Base-by-base conservation (phyloP, 225 moss, liverwort and hornwort genomes). In the Antitrichia curtipendula region DNA sequence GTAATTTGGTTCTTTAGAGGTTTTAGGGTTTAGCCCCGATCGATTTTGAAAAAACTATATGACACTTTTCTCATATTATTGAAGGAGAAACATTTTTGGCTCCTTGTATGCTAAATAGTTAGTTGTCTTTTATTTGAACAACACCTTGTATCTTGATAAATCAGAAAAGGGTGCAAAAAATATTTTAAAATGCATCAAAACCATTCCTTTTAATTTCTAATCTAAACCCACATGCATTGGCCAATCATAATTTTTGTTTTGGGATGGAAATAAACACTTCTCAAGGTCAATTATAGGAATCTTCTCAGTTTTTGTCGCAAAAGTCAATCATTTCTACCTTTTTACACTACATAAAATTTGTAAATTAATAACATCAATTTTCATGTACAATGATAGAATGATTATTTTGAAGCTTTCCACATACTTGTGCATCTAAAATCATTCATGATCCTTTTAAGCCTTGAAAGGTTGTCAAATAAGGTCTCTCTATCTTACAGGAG, bases 401-500 rank as follows among this genome's bases (percentile, higher is more conserved):
- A 36, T 32, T 17, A 0, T 5, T 18, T 34, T 64, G 9, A 34
- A 63, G 5, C 34, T 34, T 64, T 64, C 9, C 7, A 18, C 5
- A 3, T 18, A 64, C 2, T 64, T 34, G 18, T 64, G 31, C 18
- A 34, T 18, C 17, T 18, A 9, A 64, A 64, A 34, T 34, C 34
- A 34, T 34, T 34, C 9, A 34, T 64, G 18, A 4, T 1, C 34
- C 32, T 34, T 34, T 3, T 64, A 34, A 64, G 8, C 17, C 34
- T 18, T 20, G 19, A 65, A 36, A 36, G 10, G 5, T 20, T 65
- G 65, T 11, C 19, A n/a, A 40, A 68, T 68, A 40, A 40, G 23
- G 40, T 23, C 23, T 36, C 13, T 40, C 2, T 23, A 38, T 8
- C 4, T 7, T 40, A 2, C 0, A 7, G 0, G 8, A 38, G 23